A percentile compares a stretch with the other conserved stretches of the same genome.
phyloP scores from a whole-genome alignment of 1,284 basidiomycete genomes.

The Rhodotorula sp. region DNA sequence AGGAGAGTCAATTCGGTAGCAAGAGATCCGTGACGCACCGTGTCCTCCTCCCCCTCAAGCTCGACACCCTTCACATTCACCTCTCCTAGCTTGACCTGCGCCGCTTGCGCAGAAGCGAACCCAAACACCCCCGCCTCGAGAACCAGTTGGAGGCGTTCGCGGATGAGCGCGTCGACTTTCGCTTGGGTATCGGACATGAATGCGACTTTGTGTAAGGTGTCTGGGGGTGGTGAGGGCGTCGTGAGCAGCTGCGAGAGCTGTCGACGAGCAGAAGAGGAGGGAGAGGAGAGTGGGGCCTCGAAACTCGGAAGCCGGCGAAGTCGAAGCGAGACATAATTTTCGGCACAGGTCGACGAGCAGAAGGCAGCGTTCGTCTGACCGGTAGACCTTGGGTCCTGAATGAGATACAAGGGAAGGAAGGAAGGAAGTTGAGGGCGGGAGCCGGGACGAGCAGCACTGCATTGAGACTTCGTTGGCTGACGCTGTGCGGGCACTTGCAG shows the following conservation, averaged over 20 bases:
- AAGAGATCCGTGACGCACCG: neutral
- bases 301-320: neutral
- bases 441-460: too few relatives aligned
- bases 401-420: too few relatives aligned
- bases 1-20: neutral
- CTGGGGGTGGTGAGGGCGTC: neutral
- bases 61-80: conserved; percentile 12
- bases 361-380: too few relatives aligned
- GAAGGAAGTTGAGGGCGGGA: too few relatives aligned
- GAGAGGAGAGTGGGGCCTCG: neutral
- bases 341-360: too few relatives aligned
- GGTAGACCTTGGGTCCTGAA: too few relatives aligned
- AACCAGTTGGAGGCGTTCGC: neutral
- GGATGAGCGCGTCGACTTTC: conserved; percentile 3
- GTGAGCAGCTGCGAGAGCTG: neutral
- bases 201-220: too few relatives aligned
- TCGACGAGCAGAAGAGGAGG: neutral
- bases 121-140: neutral
- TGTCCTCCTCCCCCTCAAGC: conserved; percentile 16
- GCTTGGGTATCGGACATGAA: neutral
- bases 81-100: conserved; percentile 3
- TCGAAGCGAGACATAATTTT: too few relatives aligned
- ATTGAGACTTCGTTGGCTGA: too few relatives aligned
- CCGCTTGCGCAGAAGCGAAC: conserved; percentile 2
- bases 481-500: too few relatives aligned